Evolutionary conservation across 257 asterid genomes (phyloP).

Genomic region (Apocynum venetum): DNA sequence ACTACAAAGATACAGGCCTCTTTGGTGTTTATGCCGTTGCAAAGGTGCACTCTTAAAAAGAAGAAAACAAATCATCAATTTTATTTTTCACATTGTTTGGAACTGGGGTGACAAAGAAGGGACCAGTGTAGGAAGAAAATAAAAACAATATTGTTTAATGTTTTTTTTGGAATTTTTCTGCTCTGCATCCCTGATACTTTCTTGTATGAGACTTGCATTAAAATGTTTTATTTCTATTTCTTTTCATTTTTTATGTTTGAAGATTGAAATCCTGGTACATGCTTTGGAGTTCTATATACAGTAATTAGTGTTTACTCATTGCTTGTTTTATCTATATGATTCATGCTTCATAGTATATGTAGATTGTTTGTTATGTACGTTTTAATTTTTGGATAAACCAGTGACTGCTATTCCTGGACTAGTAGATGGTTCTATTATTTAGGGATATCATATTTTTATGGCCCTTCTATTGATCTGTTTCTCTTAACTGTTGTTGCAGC

Average conservation of each 20-base stretch:
- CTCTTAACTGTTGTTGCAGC: constrained; percentile 38
- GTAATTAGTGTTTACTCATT: background rate
- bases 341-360: background rate
- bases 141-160: background rate
- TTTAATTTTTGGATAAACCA: background rate
- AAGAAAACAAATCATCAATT: background rate
- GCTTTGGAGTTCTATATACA: background rate
- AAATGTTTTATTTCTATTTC: background rate
- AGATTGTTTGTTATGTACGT: background rate
- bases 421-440: background rate
- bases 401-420: background rate
- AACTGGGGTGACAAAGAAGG: background rate
- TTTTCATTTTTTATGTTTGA: background rate
- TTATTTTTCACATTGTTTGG: background rate
- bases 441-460: background rate
- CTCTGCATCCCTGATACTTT: background rate
- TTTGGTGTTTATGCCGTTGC: constrained; percentile 91
- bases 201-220: background rate
- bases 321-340: background rate
- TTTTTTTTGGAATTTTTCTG: background rate
- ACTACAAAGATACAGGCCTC: constrained; percentile 85
- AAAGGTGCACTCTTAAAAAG: constrained; percentile 37
- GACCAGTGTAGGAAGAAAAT: background rate
- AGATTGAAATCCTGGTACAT: background rate
- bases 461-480: background rate